Evolutionary conservation across 331 rosid genomes (phyloP).

Genomic region (Cydonia oblonga): DNA sequence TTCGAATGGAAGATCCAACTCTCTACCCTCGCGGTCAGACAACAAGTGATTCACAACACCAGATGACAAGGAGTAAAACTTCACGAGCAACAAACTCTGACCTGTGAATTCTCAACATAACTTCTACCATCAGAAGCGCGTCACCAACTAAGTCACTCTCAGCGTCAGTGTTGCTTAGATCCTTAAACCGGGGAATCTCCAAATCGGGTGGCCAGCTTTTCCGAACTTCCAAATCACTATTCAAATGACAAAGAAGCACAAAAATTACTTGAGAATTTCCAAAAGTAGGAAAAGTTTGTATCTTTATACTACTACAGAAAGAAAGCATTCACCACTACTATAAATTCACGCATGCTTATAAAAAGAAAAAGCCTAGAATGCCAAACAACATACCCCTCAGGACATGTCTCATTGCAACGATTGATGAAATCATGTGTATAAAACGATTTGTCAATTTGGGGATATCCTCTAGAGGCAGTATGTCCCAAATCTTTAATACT

Average conservation of each 20-base stretch:
- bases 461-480: conserved; percentile 21
- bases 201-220: conserved; percentile 21
- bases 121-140: conserved; percentile 19
- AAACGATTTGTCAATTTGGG: conserved; percentile 17
- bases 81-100: conserved; percentile 46
- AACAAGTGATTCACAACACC: conserved; percentile 42
- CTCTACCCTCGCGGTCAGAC: conserved; percentile 29
- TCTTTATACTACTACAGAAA: neutral
- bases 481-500: conserved; percentile 36
- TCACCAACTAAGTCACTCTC: conserved; percentile 6
- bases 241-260: neutral
- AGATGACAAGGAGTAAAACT: conserved; percentile 40
- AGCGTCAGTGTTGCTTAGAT: neutral
- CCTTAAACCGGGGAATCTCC: conserved; percentile 22
- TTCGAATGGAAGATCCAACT: conserved; percentile 53
- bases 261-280: neutral
- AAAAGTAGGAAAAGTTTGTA: neutral
- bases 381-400: conserved; percentile 23
- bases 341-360: neutral
- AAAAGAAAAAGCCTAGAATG: neutral
- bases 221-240: conserved; percentile 39
- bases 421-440: conserved; percentile 27
- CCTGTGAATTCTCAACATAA: conserved; percentile 49
- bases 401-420: conserved; percentile 17
- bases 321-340: neutral